Conservation (phyloP, 176 grass and related monocot species). For the Rhynchospora pubera region DNA sequence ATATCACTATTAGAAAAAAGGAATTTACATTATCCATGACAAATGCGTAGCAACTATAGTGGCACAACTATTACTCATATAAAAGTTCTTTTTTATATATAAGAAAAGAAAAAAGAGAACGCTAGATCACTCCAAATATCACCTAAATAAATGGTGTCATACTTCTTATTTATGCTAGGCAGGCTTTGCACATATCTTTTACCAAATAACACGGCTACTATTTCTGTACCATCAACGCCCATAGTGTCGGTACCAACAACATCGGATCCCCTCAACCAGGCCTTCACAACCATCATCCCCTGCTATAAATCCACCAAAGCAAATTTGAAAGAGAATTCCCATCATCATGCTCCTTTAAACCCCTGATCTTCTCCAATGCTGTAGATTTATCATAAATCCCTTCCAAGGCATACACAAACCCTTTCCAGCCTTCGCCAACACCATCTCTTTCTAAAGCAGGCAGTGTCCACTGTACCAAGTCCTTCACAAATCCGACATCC, state of each 20-base stretch:
- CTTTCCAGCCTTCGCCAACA: conserved; percentile 87
- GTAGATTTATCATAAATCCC: conserved; percentile 61
- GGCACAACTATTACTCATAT: background rate
- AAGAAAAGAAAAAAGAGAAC: background rate
- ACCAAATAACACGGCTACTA: background rate
- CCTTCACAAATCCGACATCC: conserved; percentile 45
- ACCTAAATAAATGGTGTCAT: background rate
- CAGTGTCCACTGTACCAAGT: conserved; percentile 66
- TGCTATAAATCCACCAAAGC: conserved; percentile 94
- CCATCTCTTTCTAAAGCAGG: conserved; percentile 60
- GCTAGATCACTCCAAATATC: background rate
- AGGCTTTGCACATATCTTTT: background rate
- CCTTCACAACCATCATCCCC: conserved; percentile 18
- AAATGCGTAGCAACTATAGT: background rate
- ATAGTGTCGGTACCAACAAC: conserved; percentile 85
- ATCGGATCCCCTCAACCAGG: conserved; percentile 13
- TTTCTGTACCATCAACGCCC: conserved; percentile 36
- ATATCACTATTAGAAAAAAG: background rate
- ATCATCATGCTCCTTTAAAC: conserved; percentile 43
- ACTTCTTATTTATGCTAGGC: conserved; percentile 5
- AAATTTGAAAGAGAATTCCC: conserved; percentile 79
- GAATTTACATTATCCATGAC: background rate
- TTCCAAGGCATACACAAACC: conserved; percentile 81
- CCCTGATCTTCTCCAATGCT: conserved; percentile 47
- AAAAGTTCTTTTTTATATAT: background rate